phyloP scores from a whole-genome alignment of 352 stramenopile genomes.

The Pilasporangium apinafurcum region DNA sequence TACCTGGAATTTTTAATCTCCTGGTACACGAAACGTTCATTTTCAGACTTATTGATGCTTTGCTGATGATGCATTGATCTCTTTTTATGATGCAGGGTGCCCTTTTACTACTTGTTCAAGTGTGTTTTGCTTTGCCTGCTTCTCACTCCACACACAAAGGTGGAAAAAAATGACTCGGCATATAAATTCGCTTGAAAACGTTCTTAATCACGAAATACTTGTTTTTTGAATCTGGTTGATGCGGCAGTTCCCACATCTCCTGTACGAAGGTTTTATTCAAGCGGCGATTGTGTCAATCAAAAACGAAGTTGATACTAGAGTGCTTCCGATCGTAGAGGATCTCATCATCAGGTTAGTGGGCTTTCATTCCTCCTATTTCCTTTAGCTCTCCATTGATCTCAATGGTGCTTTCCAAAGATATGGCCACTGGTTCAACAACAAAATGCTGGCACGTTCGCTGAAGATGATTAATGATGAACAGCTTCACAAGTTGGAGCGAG shows the following conservation, averaged over 20 bases:
- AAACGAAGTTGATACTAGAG: conserved; percentile 28
- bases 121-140: conserved; percentile 45
- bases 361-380: not conserved
- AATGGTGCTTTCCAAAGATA: conserved; percentile 18
- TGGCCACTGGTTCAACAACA: conserved; percentile 60
- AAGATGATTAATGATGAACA: conserved; percentile 35
- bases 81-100: conserved; percentile 22
- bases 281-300: conserved; percentile 33
- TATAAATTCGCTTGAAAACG: not conserved
- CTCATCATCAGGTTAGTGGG: conserved; percentile 42
- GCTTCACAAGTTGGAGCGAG: conserved; percentile 33
- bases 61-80: not conserved
- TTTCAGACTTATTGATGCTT: too few relatives aligned
- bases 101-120: conserved; percentile 78
- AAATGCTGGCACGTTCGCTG: conserved; percentile 44
- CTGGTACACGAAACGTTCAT: too few relatives aligned
- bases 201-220: too few relatives aligned
- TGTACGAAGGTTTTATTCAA: conserved; percentile 62
- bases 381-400: not conserved
- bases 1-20: conserved; percentile 67
- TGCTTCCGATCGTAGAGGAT: conserved; percentile 45
- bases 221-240: too few relatives aligned
- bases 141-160: conserved; percentile 54
- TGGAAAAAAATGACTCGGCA: conserved; percentile 1
- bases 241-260: conserved; percentile 42